Evolutionary conservation across 2,329 filamentous ascomycete genomes (phyloP).

Genomic region (Westerdykella ornata): DNA sequence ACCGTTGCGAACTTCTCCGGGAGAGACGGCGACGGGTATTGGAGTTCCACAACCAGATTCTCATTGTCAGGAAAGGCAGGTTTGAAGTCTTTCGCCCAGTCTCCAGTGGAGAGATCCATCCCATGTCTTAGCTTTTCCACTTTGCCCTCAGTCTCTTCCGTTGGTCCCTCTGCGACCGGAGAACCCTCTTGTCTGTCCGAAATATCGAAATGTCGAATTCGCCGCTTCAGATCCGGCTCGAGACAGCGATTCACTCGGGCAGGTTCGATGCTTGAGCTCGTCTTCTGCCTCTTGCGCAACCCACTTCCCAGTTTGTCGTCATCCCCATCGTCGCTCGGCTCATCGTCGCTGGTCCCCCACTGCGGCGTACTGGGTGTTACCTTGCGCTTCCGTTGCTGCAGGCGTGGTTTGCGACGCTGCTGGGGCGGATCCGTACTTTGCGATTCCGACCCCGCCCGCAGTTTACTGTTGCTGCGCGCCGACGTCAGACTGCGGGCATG

Average conservation of each 20-base stretch:
- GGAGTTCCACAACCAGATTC: conserved; percentile 56
- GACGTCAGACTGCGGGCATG: conserved; percentile 13
- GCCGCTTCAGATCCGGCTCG: conserved; percentile 31
- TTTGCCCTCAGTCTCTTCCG: conserved; percentile 8
- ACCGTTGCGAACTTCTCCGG: conserved; percentile 51
- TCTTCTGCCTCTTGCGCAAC: conserved; percentile 30
- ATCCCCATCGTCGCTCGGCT: conserved; percentile 24
- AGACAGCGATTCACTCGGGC: conserved; percentile 31
- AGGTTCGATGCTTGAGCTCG: conserved; percentile 34
- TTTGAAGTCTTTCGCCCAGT: conserved; percentile 43
- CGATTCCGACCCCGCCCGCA: too few relatives aligned
- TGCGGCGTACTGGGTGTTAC: conserved; percentile 30
- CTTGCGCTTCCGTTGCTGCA: conserved; percentile 30
- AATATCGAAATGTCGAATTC: conserved; percentile 17
- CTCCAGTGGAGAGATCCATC: conserved; percentile 37
- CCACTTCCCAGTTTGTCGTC: conserved; percentile 20
- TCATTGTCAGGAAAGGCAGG: conserved; percentile 45
- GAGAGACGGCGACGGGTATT: conserved; percentile 71
- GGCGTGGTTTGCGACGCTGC: not conserved
- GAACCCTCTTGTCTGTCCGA: conserved; percentile 12
- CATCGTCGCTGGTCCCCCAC: conserved; percentile 28
- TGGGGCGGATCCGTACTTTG: too few relatives aligned
- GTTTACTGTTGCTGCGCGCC: conserved; percentile 10
- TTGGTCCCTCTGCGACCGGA: conserved; percentile 5
- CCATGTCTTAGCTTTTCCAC: conserved; percentile 36